Evolutionary conservation across 768 basidiomycete genomes (phyloP).

Genomic region (Macrolepiota albuminosa): DNA sequence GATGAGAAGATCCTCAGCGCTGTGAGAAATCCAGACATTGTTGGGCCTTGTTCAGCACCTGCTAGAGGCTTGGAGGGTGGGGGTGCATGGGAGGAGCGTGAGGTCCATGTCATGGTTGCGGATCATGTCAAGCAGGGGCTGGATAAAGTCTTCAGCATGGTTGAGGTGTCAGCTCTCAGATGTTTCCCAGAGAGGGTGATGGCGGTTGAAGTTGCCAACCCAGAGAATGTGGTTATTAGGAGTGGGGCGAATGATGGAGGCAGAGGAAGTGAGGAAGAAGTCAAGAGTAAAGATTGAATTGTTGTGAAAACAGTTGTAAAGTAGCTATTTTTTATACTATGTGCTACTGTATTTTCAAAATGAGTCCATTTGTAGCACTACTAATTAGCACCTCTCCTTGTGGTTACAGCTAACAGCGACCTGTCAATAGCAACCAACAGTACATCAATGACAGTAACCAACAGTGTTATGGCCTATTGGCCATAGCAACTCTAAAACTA

Average conservation of each 20-base stretch:
- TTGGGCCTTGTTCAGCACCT: not conserved
- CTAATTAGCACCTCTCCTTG: too few species aligned
- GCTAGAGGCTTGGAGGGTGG: not conserved
- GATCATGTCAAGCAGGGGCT: not conserved
- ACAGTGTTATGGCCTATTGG: too few species aligned
- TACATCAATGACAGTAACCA: too few species aligned
- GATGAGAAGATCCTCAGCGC: accelerated
- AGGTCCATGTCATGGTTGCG: not conserved
- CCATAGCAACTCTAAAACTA: too few species aligned
- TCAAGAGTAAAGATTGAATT: not conserved
- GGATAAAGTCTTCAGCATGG: not conserved
- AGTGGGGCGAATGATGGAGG: not conserved
- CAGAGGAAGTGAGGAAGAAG: not conserved
- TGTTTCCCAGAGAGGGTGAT: not conserved
- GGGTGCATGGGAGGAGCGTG: not conserved
- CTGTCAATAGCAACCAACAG: too few species aligned
- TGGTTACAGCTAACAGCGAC: too few species aligned
- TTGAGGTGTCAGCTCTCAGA: not conserved
- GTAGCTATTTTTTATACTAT: too few species aligned
- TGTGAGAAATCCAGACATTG: not conserved
- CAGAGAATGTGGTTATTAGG: not conserved
- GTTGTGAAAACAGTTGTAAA: not conserved
- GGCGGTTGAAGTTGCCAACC: not conserved
- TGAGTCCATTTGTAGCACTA: too few species aligned
- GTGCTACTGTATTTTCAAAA: too few species aligned